A percentile compares a stretch with the other conserved stretches of the same genome.
phyloP scores from a whole-genome alignment of 2,329 filamentous ascomycete genomes.

The Myriosclerotinia scirpicola region DNA sequence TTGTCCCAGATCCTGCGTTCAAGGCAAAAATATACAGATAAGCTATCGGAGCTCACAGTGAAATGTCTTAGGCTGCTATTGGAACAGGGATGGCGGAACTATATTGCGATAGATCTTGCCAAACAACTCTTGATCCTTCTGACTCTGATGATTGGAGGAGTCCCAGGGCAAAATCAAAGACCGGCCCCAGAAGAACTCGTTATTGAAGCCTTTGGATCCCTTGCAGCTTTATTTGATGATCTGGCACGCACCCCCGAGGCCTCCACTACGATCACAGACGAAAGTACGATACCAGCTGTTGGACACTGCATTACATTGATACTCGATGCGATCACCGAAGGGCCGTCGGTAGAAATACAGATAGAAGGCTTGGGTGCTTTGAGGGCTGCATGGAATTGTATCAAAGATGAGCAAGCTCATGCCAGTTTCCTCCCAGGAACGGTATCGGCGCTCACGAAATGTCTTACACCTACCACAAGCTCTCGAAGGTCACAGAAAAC shows the following conservation, averaged over 20 bases:
- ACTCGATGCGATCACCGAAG: conserved; percentile 69
- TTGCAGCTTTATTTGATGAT: conserved; percentile 64
- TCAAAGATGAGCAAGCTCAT: conserved; percentile 72
- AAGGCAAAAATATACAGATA: conserved; percentile 68
- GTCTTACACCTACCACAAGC: conserved; percentile 65
- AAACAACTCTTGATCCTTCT: conserved; percentile 85
- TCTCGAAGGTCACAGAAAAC: conserved; percentile 61
- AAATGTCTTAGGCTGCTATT: conserved; percentile 74
- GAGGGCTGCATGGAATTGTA: conserved; percentile 57
- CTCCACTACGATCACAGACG: conserved; percentile 52
- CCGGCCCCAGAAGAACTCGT: conserved; percentile 71
- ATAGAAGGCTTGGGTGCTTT: conserved; percentile 67
- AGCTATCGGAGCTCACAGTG: conserved; percentile 72
- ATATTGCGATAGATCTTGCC: conserved; percentile 69
- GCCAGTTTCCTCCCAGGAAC: conserved; percentile 87
- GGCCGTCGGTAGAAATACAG: conserved; percentile 66
- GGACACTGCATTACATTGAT: conserved; percentile 81
- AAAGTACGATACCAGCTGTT: conserved; percentile 69
- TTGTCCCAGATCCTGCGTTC: conserved; percentile 81
- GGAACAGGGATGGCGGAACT: conserved; percentile 72
- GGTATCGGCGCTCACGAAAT: conserved; percentile 75
- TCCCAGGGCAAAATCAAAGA: conserved; percentile 55
- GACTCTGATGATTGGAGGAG: conserved; percentile 75
- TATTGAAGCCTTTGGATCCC: conserved; percentile 67
- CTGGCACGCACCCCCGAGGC: conserved; percentile 52